These are phyloP conservation scores for Simplicillium aogashimaense DNA, from an alignment of 2,329 filamentous ascomycete species.

Conservation along the genomic window DNA sequence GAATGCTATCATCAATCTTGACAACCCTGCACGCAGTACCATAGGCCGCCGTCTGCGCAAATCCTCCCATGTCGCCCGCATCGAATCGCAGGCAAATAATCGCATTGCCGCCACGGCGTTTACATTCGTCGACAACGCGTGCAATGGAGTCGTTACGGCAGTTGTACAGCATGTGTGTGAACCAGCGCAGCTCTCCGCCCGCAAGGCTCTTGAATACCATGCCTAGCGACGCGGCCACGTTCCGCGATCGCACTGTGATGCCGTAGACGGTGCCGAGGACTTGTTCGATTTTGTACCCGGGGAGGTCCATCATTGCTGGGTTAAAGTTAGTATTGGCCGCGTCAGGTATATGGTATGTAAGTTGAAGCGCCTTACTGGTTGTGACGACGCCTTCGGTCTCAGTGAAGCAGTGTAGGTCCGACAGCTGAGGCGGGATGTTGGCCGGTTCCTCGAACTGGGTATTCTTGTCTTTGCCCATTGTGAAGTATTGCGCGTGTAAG, in stretches of 20 bases:
- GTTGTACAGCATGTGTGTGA: slow-evolving; percentile 48
- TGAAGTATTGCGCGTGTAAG: background rate
- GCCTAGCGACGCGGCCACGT: slow-evolving; percentile 44
- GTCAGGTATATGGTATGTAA: background rate
- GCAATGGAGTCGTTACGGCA: slow-evolving; percentile 49
- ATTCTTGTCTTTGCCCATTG: slow-evolving; percentile 11
- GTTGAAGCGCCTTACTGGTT: slow-evolving; percentile 26
- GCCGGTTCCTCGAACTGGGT: slow-evolving; percentile 17
- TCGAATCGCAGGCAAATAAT: slow-evolving; percentile 51
- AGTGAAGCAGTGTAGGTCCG: slow-evolving; percentile 47
- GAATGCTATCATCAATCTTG: slow-evolving; percentile 32
- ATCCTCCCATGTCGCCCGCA: slow-evolving; percentile 41
- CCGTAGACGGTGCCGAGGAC: slow-evolving; percentile 50
- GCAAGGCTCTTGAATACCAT: slow-evolving; percentile 47
- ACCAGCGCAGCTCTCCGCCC: slow-evolving; percentile 50
- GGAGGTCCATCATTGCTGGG: slow-evolving; percentile 49
- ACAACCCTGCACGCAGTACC: slow-evolving; percentile 49
- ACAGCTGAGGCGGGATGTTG: slow-evolving; percentile 27
- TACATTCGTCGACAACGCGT: slow-evolving; percentile 45
- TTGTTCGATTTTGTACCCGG: slow-evolving; percentile 46
- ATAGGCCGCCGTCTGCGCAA: slow-evolving; percentile 50
- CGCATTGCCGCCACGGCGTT: slow-evolving; percentile 48
- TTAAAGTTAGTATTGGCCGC: background rate
- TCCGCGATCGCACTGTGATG: slow-evolving; percentile 46
- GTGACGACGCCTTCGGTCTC: slow-evolving; percentile 53